Evolutionary conservation across 306 rosid genomes (phyloP).

Genomic region (Vicia sativa): DNA sequence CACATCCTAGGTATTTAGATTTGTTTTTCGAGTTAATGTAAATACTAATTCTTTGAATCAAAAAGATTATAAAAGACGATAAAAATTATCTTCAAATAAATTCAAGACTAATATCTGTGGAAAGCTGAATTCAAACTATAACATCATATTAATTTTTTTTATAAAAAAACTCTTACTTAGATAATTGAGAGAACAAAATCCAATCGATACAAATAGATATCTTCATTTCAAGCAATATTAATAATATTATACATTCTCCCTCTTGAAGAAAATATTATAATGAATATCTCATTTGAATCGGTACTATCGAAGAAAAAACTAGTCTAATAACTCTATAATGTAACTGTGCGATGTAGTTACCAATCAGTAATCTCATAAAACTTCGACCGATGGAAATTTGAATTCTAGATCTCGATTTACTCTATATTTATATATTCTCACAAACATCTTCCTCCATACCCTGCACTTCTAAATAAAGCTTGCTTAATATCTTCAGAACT

Average conservation of each 20-base stretch:
- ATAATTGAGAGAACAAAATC: conserved; percentile 28
- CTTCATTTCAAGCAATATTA: conserved; percentile 36
- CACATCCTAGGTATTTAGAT: conserved; percentile 16
- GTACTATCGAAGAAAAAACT: not conserved
- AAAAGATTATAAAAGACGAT: no score
- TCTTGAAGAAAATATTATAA: not conserved
- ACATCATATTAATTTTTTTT: no score
- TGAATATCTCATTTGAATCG: not conserved
- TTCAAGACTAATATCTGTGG: no score
- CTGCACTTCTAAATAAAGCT: conserved; percentile 80
- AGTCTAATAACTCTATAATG: not conserved
- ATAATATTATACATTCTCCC: not conserved
- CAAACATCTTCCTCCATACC: conserved; percentile 92
- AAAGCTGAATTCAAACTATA: no score
- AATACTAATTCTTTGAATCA: no score
- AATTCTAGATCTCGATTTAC: no score
- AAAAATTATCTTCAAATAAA: no score
- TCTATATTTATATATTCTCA: conserved; percentile 39
- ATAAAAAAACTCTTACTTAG: no score
- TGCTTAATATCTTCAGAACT: conserved; percentile 78
- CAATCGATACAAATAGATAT: conserved; percentile 2
- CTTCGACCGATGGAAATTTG: no score
- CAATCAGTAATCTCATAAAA: no score
- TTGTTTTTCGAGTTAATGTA: no score
- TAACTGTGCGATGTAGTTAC: no score